Percentiles rank a stretch among this genome's conserved stretches.
phyloP scores from a whole-genome alignment of 257 asterid species.

The Fraxinus anomala region DNA sequence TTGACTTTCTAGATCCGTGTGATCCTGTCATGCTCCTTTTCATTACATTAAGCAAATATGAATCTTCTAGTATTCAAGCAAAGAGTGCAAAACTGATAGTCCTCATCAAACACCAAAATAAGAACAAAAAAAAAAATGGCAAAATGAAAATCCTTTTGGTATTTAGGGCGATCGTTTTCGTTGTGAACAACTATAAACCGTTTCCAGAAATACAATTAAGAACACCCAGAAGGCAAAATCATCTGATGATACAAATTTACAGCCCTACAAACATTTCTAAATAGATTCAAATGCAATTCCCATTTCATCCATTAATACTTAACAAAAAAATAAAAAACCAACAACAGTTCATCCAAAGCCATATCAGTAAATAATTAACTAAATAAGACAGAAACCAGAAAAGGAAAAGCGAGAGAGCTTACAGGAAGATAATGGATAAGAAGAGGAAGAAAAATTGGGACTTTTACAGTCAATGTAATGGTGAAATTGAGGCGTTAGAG shows the following conservation, averaged over 20 bases:
- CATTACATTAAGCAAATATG: not conserved
- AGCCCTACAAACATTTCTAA: not conserved
- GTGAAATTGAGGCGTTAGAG: constrained; percentile 41
- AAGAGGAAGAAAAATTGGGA: constrained; percentile 19
- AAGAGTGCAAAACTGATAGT: not conserved
- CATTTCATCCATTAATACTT: not conserved
- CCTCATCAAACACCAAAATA: not conserved
- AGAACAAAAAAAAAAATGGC: not conserved
- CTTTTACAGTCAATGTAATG: not conserved
- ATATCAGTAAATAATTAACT: not conserved
- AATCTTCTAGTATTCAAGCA: not conserved
- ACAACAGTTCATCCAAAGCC: not conserved
- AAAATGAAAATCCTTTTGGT: not conserved
- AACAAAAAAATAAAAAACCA: not conserved
- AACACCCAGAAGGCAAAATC: not conserved
- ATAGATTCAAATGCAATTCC: not conserved
- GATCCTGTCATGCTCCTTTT: no score
- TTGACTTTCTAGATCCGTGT: no score
- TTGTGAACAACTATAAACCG: not conserved
- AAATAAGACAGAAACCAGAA: not conserved
- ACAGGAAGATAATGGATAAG: constrained; percentile 40
- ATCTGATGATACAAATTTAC: not conserved
- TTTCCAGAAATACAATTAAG: not conserved
- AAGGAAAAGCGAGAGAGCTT: constrained; percentile 12
- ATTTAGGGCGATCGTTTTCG: not conserved